These are phyloP conservation scores for Populus hybrid DNA, from an alignment of 441 rosid genomes.

Conservation along the genomic window DNA sequence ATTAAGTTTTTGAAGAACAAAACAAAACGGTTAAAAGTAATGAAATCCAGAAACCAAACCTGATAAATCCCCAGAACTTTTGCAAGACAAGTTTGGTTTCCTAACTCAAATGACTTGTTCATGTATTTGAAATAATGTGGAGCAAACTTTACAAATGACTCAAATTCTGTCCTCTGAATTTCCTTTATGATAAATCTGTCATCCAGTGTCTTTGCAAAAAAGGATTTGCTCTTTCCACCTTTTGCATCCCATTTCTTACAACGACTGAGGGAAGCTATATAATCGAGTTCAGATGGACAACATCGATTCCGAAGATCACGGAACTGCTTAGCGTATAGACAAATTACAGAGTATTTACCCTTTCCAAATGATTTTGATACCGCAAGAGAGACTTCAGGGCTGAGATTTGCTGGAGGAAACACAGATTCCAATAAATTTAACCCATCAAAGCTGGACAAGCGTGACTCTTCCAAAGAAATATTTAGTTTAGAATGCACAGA, in stretches of 20 bases:
- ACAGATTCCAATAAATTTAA: constrained; percentile 58
- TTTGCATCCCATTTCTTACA: constrained; percentile 96
- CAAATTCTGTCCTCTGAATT: constrained; percentile 88
- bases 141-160: constrained; percentile 86
- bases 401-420: constrained; percentile 46
- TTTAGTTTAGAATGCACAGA: constrained; percentile 34
- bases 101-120: constrained; percentile 61
- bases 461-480: constrained; percentile 51
- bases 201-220: constrained; percentile 89
- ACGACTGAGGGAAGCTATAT: constrained; percentile 80
- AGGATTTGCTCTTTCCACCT: constrained; percentile 92
- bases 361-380: constrained; percentile 55
- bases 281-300: constrained; percentile 79
- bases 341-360: constrained; percentile 76
- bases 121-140: constrained; percentile 79
- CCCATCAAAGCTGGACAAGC: constrained; percentile 78
- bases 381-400: constrained; percentile 69
- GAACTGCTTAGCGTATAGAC: constrained; percentile 73
- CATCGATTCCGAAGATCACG: constrained; percentile 64
- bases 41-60: constrained; percentile 37
- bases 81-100: constrained; percentile 95
- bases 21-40: neutral
- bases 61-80: constrained; percentile 96
- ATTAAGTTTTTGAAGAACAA: constrained; percentile 4
- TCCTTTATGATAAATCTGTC: constrained; percentile 90